These are phyloP conservation scores for Extremus antarcticus DNA, from an alignment of 495 filamentous ascomycete species.

Conservation along the genomic window DNA sequence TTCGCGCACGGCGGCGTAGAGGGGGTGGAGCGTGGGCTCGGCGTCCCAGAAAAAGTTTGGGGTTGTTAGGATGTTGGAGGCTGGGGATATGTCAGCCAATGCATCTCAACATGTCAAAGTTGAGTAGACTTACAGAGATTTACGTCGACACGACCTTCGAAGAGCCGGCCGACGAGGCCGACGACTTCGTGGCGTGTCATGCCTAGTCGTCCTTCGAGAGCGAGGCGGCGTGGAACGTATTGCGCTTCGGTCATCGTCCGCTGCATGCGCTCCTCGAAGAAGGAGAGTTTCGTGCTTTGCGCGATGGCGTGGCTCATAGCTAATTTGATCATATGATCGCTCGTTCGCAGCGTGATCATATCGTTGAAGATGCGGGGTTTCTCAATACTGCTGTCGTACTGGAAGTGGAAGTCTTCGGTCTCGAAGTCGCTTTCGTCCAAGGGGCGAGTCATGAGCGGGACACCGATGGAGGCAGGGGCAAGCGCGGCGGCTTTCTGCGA, in stretches of 20 bases:
- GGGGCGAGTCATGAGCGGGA: conserved; percentile 57
- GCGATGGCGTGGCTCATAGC: conserved; percentile 95
- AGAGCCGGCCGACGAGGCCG: conserved; percentile 76
- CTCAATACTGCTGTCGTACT: conserved; percentile 76
- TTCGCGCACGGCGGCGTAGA: conserved; percentile 90
- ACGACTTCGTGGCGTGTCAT: conserved; percentile 90
- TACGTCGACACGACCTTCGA: conserved; percentile 90
- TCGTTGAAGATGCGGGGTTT: conserved; percentile 92
- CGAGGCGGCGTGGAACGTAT: conserved; percentile 77
- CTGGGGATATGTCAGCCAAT: conserved; percentile 35
- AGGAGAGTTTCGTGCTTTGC: conserved; percentile 91
- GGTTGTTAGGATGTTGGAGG: conserved; percentile 92
- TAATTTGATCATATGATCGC: conserved; percentile 98
- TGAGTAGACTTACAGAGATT: conserved; percentile 72
- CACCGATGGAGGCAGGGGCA: conserved; percentile 32
- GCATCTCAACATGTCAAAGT: too few relatives aligned
- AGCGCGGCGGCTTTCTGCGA: conserved; percentile 22
- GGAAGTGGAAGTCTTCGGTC: conserved; percentile 97
- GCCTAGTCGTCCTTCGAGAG: conserved; percentile 78
- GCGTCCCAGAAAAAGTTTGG: conserved; percentile 99
- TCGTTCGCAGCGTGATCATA: conserved; percentile 92
- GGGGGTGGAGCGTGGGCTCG: conserved; percentile 85
- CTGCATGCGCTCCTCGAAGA: conserved; percentile 95
- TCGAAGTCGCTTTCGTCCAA: conserved; percentile 82
- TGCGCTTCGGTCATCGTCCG: conserved; percentile 88